Conservation (phyloP, 1,284 basidiomycete species). For the Pseudozyma thailandica region DNA sequence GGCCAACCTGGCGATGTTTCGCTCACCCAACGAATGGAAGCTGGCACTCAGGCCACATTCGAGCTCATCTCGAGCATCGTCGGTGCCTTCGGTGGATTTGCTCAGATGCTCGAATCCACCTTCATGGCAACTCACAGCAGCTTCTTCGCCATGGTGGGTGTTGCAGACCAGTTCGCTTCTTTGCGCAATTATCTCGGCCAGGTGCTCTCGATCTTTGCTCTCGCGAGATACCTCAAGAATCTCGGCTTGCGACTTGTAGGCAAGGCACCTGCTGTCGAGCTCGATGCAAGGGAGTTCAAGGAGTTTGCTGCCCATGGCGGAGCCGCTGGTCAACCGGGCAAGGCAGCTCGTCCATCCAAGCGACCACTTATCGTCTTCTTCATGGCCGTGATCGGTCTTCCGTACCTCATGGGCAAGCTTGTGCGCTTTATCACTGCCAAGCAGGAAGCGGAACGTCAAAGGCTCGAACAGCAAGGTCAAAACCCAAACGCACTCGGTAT, state of each 20-base stretch:
- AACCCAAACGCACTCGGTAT: slow-evolving; percentile 69
- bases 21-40: slow-evolving; percentile 86
- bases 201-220: slow-evolving; percentile 86
- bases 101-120: slow-evolving; percentile 97
- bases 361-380: slow-evolving; percentile 95
- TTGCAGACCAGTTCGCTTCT: slow-evolving; percentile 92
- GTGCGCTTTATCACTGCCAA: slow-evolving; percentile 81
- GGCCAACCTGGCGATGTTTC: slow-evolving; percentile 69
- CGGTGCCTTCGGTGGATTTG: slow-evolving; percentile 92
- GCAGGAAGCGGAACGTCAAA: slow-evolving; percentile 69
- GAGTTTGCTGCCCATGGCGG: slow-evolving; percentile 59
- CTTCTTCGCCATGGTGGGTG: slow-evolving; percentile 99
- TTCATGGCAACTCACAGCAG: slow-evolving; percentile 98
- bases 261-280: slow-evolving; percentile 54
- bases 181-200: slow-evolving; percentile 91
- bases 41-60: slow-evolving; percentile 91
- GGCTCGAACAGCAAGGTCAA: slow-evolving; percentile 65
- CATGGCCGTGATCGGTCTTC: slow-evolving; percentile 91
- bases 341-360: slow-evolving; percentile 72
- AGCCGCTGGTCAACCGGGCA: slow-evolving; percentile 32
- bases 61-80: slow-evolving; percentile 92
- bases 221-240: slow-evolving; percentile 81
- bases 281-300: slow-evolving; percentile 62
- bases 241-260: slow-evolving; percentile 57
- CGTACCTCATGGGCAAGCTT: slow-evolving; percentile 91